Evolutionary conservation across 768 basidiomycete species (phyloP).

Genomic region (Suillus subalutaceus): DNA sequence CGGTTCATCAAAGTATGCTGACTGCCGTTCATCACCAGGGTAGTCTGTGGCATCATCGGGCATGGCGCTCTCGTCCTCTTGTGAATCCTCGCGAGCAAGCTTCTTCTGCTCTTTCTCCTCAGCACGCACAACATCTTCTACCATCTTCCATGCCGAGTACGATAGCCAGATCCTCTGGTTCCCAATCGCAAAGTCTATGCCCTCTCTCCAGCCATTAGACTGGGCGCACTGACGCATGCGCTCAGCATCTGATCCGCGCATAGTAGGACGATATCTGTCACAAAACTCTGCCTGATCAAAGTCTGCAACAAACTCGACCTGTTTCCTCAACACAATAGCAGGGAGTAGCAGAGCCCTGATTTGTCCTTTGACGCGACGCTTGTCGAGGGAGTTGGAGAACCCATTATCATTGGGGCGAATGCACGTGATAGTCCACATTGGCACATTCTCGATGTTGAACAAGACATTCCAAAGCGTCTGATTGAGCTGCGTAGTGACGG

Average conservation of each 20-base stretch:
- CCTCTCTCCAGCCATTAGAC: constrained; percentile 55
- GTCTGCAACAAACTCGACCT: constrained; percentile 55
- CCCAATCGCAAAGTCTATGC: constrained; percentile 57
- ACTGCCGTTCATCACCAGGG: constrained; percentile 33
- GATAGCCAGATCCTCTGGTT: constrained; percentile 56
- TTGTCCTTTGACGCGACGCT: constrained; percentile 60
- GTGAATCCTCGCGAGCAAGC: constrained; percentile 40
- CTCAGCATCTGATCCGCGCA: constrained; percentile 48
- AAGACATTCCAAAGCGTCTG: constrained; percentile 53
- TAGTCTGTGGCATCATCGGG: constrained; percentile 44
- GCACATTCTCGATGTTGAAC: constrained; percentile 45
- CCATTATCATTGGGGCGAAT: constrained; percentile 69
- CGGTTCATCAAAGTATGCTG: constrained; percentile 36
- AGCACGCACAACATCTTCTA: constrained; percentile 58
- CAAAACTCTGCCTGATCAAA: constrained; percentile 52
- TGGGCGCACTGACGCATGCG: constrained; percentile 53
- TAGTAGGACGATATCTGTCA: constrained; percentile 54
- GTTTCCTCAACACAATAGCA: constrained; percentile 51
- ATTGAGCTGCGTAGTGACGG: constrained; percentile 62
- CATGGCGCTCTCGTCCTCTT: constrained; percentile 50
- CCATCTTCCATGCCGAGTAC: constrained; percentile 60
- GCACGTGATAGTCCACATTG: constrained; percentile 59
- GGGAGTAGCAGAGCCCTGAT: constrained; percentile 56
- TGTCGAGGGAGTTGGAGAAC: constrained; percentile 65
- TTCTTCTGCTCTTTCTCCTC: constrained; percentile 53